A percentile compares a stretch with the other conserved stretches of the same genome.
Conservation (phyloP, 225 moss, liverwort and hornwort genomes). For the Physcomitrium patens region DNA sequence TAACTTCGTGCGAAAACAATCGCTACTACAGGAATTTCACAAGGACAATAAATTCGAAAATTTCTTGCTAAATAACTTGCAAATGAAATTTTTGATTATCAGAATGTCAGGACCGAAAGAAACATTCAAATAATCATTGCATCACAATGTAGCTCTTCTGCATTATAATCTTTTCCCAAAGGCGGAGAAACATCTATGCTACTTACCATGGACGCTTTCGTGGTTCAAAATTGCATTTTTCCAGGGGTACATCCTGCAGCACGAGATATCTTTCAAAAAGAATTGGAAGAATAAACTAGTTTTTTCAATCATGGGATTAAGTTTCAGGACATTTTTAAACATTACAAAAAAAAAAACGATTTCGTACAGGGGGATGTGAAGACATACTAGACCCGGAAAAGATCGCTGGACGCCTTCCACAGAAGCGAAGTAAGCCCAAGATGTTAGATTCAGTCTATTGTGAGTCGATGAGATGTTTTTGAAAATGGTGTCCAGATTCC, state of each 20-base stretch:
- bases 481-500: constrained; percentile 39
- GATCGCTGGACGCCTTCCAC: constrained; percentile 47
- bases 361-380: too few relatives aligned
- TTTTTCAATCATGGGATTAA: not conserved
- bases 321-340: not conserved
- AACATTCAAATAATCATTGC: not conserved
- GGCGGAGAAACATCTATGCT: not conserved
- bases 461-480: constrained; percentile 25
- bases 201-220: constrained; percentile 42
- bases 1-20: not conserved
- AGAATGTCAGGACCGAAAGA: too few relatives aligned
- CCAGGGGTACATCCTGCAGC: constrained; percentile 32
- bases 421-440: constrained; percentile 44
- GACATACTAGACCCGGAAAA: constrained; percentile 46
- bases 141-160: constrained; percentile 1
- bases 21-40: not conserved
- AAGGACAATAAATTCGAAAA: not conserved
- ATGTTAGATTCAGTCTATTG: constrained; percentile 33
- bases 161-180: not conserved
- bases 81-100: too few relatives aligned
- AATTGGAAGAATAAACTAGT: not conserved
- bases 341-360: not conserved
- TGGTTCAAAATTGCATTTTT: constrained; percentile 43
- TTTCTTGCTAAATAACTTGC: not conserved
- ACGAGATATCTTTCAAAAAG: not conserved